Evolutionary conservation across 495 filamentous ascomycete species (phyloP), one percentile per base, ranked within the genome.

Genomic region (Penicillium psychrofluorescens): DNA sequence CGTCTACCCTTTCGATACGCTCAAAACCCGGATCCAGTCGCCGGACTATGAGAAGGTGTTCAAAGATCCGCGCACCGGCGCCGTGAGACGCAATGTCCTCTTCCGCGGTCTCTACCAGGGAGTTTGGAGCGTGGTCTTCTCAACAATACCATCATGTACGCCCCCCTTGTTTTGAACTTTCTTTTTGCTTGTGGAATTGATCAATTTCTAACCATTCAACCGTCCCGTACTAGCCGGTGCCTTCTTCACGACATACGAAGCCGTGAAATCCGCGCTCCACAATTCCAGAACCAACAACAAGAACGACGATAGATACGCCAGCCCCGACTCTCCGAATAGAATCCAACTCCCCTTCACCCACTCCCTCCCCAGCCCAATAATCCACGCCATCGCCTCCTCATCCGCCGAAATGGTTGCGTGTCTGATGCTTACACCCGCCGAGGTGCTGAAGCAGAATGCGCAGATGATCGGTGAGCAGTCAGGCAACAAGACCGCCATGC

Each of bases 381-480:
- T 85, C 41, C 81, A 94, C 53, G 73, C 80, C 35, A 56, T 79
- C 29, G 83, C 90, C 22, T 92, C 88, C 11, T 81, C 78, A 6
- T 61, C 75, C 16, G 90, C 78, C 1, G 90, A 95, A 58, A 74
- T 86, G 43, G 85, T 88, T 3, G 88, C 87, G 6, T 95, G 90
- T 56, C 66, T 83, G 27, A 84, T 96, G 40, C 76, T 95, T 34
- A 91, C 90, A 0, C 90, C 90, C 0, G 85, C 89, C 32, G 90
- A 96, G 59, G 87, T 95, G 8, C 71, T 95, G 32, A 96, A 96
- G 66, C 90, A 95, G 51, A 95, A 95, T 63, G 87, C 90, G 2
- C 90, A 96, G 61, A 83, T 94, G 55, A 44, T 74, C 7, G 53
- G 48, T 11, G 44, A 36, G 15, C 15, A 16, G 15, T 16, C 15